Percentiles rank a stretch among this genome's conserved stretches.
phyloP scores from a whole-genome alignment of 148 eudicot genomes.

The Dysphania ambrosioides region DNA sequence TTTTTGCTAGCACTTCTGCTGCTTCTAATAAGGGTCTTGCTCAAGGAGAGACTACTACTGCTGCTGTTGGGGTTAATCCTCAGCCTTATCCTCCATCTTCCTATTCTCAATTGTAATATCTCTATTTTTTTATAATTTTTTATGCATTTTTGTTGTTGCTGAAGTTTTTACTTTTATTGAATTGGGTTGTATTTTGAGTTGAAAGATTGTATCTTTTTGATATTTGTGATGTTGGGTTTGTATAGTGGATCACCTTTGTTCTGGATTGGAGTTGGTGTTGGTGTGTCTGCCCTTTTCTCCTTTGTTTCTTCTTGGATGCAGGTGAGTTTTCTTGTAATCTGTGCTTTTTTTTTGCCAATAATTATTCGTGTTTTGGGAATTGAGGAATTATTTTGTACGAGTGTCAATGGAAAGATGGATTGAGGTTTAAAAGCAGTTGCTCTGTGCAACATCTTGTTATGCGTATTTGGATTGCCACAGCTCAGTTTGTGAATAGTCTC shows the following conservation, averaged over 20 bases:
- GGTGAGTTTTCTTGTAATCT: slow-evolving; percentile 37
- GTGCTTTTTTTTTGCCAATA: not conserved
- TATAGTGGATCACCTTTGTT: slow-evolving; percentile 91
- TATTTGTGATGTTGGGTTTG: slow-evolving; percentile 9
- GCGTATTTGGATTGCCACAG: not conserved
- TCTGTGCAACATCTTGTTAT: not conserved
- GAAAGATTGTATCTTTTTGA: slow-evolving; percentile 9
- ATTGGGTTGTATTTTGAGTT: slow-evolving; percentile 2
- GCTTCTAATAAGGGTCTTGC: slow-evolving; percentile 24
- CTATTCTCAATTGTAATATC: slow-evolving; percentile 58
- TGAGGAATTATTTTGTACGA: not conserved
- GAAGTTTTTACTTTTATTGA: not conserved
- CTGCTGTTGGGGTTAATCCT: slow-evolving; percentile 70
- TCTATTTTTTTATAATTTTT: not conserved
- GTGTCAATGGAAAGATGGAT: not conserved
- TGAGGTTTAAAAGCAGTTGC: not conserved
- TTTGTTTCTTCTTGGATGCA: slow-evolving; percentile 64
- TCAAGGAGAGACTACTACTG: slow-evolving; percentile 42
- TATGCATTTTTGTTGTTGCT: not conserved
- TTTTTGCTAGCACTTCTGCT: slow-evolving; percentile 52
- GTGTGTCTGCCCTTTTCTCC: slow-evolving; percentile 72
- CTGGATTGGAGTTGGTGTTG: slow-evolving; percentile 98
- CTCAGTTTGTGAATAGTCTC: not conserved
- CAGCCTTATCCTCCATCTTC: slow-evolving; percentile 53
- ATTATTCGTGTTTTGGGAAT: not conserved